Percentiles rank a stretch among this genome's conserved stretches.
phyloP scores from a whole-genome alignment of 805 yeast genomes.

The Danielia reshetovae region DNA sequence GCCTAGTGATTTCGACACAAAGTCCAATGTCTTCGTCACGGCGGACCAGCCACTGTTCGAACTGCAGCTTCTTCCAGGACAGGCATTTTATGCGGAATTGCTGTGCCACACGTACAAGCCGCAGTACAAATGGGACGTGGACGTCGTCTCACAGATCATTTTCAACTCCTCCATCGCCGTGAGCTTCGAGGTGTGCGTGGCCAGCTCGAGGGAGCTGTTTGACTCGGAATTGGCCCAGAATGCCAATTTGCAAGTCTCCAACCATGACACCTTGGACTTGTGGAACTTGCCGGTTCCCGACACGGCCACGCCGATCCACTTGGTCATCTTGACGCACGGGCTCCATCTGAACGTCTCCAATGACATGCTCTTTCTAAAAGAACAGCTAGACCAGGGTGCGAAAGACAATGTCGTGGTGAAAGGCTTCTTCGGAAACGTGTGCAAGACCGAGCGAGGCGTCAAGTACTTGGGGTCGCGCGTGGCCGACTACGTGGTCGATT shows the following conservation, averaged over 20 bases:
- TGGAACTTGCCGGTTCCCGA: constrained; percentile 66
- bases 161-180: constrained; percentile 68
- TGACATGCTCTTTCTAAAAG: constrained; percentile 86
- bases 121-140: constrained; percentile 71
- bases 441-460: constrained; percentile 86
- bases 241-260: constrained; percentile 42
- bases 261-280: constrained; percentile 59
- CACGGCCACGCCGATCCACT: constrained; percentile 60
- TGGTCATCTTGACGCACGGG: constrained; percentile 88
- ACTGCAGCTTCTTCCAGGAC: constrained; percentile 69
- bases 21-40: constrained; percentile 53
- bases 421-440: constrained; percentile 79
- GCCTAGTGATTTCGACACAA: constrained; percentile 58
- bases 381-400: constrained; percentile 58
- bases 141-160: constrained; percentile 74
- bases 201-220: constrained; percentile 37
- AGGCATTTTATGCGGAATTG: constrained; percentile 54
- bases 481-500: constrained; percentile 66
- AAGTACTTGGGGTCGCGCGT: constrained; percentile 78
- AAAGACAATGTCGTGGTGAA: constrained; percentile 68
- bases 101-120: constrained; percentile 60
- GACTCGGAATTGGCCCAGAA: constrained; percentile 26
- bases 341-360: constrained; percentile 86
- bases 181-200: constrained; percentile 59
- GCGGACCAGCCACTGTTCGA: constrained; percentile 77